Conservation (phyloP, 139 green algal species). For the Volvox reticuliferus region DNA sequence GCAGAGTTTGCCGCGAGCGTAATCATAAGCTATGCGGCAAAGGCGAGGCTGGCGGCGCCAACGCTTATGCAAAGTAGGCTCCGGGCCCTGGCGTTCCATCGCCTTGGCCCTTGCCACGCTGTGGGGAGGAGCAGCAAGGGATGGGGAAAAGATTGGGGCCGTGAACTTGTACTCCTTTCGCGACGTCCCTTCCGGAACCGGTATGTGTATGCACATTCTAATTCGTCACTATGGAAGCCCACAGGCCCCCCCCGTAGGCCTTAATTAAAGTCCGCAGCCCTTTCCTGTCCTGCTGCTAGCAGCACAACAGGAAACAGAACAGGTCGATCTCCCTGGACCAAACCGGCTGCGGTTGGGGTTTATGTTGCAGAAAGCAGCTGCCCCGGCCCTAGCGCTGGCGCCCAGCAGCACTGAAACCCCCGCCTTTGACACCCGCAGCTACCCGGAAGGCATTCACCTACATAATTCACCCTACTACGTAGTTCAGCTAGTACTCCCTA, state of each 20-base stretch:
- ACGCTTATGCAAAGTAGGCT: constrained; percentile 60
- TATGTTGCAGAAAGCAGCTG: no score
- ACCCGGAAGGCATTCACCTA: no score
- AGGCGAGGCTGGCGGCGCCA: no score
- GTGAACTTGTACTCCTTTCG: no score
- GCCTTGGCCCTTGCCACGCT: constrained; percentile 34
- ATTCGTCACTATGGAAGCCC: neutral
- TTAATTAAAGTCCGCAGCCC: no score
- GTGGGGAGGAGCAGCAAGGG: neutral
- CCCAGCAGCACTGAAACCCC: neutral
- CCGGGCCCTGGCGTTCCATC: constrained; percentile 57
- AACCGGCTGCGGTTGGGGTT: no score
- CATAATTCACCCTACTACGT: neutral
- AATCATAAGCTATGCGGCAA: no score
- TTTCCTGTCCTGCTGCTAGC: neutral
- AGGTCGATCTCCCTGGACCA: no score
- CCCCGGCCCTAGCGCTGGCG: no score
- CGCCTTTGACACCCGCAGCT: neutral
- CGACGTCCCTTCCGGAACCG: no score
- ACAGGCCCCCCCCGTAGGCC: neutral
- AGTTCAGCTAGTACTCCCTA: neutral
- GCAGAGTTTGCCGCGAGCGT: no score
- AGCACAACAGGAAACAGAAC: no score
- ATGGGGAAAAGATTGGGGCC: neutral
- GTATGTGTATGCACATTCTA: neutral